These are phyloP conservation scores for Sherardia arvensis DNA, from an alignment of 257 asterid genomes.

Conservation along the genomic window DNA sequence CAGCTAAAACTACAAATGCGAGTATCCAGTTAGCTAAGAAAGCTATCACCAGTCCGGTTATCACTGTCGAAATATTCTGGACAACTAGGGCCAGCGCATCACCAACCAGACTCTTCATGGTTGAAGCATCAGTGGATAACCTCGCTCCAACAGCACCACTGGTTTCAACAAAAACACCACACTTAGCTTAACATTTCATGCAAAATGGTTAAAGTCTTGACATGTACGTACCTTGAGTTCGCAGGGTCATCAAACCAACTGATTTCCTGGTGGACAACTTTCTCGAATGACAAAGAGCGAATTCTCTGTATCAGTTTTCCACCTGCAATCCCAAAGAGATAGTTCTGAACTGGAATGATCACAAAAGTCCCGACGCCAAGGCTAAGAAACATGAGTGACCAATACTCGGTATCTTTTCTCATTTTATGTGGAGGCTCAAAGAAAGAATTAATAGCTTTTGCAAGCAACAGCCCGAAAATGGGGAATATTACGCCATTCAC, in stretches of 20 bases:
- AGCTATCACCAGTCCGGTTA: conserved; percentile 55
- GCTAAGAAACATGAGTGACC: conserved; percentile 47
- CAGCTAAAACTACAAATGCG: conserved; percentile 44
- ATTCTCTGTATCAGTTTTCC: conserved; percentile 57
- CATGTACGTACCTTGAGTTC: conserved; percentile 58
- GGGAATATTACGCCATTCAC: conserved; percentile 58
- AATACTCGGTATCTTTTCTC: conserved; percentile 37
- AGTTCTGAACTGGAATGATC: conserved; percentile 50
- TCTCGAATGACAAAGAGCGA: conserved; percentile 56
- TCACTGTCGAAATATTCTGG: conserved; percentile 56
- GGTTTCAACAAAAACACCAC: conserved; percentile 11
- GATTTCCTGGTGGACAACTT: conserved; percentile 74
- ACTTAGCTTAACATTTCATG: no score
- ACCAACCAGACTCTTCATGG: conserved; percentile 59
- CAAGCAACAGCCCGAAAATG: conserved; percentile 55
- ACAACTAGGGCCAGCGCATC: conserved; percentile 69
- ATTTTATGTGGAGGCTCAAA: conserved; percentile 48
- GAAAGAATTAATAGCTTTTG: conserved; percentile 51
- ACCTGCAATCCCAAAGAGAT: conserved; percentile 75
- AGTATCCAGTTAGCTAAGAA: conserved; percentile 70
- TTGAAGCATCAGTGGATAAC: conserved; percentile 66
- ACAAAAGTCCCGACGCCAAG: conserved; percentile 30
- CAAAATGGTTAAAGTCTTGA: neutral
- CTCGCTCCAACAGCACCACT: conserved; percentile 91
- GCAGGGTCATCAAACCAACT: conserved; percentile 87